Base-by-base conservation (phyloP, 768 basidiomycete species). In the Dacryopinax spathularia region DNA sequence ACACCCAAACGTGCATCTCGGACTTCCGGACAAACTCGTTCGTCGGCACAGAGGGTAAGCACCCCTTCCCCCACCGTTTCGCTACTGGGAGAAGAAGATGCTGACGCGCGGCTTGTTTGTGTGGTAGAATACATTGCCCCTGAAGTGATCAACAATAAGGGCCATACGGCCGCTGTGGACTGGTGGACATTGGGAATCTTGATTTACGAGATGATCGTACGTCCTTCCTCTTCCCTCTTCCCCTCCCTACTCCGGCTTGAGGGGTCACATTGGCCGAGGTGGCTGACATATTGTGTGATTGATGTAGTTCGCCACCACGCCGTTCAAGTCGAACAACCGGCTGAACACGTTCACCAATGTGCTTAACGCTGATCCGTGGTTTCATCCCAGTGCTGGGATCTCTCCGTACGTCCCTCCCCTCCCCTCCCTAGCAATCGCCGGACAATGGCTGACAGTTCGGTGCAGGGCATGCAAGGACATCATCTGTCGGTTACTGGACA, bases 121-220 rank as follows among this genome's bases (percentile, higher is more conserved):
- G 65, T 70, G 70, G 70, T 74, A 96, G 95, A 97, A 77, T 99
- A 99, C 80, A 98, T 99, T 73, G 93, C 95, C 39, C 95, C 95
- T 66, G 96, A 99, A 78, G 96, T 99, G 65, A 96, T 99, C 72
- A 89, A 89, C 69, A 91, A 91, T 56, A 84, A 89, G 73, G 95
- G 96, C 18, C 96, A 99, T 75, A 96, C 94, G 35, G 92, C 92
- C 66, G 94, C 95, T 15, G 96, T 99, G 61, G 96, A 99, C 77
- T 99, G 95, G 95, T 94, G 91, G 96, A 98, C 96, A 33, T 79
- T 97, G 60, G 96, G 96, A 36, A 97, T 98, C 71, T 83, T 99
- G 71, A 91, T 98, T 70, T 96, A 93, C 78, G 96, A 99, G 78
- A 96, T 96, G 75, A 74, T 76, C 33, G 75, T 75, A 60, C 66